Percentiles rank a stretch among this genome's conserved stretches.
Evolutionary conservation across 768 basidiomycete species (phyloP).

Genomic region (Boletus tylopilopsis): DNA sequence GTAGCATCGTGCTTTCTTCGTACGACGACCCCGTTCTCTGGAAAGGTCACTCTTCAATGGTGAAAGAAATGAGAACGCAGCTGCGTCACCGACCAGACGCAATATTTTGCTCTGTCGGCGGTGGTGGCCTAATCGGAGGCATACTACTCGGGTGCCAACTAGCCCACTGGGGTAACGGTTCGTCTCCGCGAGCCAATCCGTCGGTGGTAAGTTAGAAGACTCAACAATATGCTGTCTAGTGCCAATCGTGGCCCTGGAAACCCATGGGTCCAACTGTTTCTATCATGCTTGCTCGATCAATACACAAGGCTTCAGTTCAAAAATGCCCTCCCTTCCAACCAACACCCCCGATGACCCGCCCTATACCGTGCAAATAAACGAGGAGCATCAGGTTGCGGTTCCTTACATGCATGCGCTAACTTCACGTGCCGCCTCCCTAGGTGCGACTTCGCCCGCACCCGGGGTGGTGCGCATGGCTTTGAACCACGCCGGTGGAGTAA

Average conservation of each 20-base stretch:
- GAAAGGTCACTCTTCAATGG: constrained; percentile 76
- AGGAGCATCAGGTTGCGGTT: constrained; percentile 44
- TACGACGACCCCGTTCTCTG: constrained; percentile 69
- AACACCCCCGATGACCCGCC: constrained; percentile 25
- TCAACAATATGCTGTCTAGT: constrained; percentile 37
- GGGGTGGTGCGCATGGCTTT: constrained; percentile 64
- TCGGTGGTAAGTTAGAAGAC: background rate
- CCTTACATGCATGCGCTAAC: constrained; percentile 56
- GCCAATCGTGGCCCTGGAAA: constrained; percentile 64
- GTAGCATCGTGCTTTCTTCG: constrained; percentile 64
- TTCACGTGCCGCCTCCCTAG: constrained; percentile 68
- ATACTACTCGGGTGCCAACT: constrained; percentile 61
- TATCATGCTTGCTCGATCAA: constrained; percentile 68
- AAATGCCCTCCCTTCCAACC: constrained; percentile 33
- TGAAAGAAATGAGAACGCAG: constrained; percentile 58
- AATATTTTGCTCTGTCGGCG: constrained; percentile 76
- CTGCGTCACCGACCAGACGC: constrained; percentile 57
- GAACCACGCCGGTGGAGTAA: constrained; percentile 51
- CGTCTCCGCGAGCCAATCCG: constrained; percentile 14
- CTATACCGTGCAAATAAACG: constrained; percentile 41
- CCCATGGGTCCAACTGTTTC: constrained; percentile 71
- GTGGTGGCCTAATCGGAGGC: constrained; percentile 68
- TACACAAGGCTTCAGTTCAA: constrained; percentile 28
- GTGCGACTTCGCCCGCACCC: constrained; percentile 62
- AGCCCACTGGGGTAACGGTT: constrained; percentile 69